Percentiles rank a stretch among this genome's conserved stretches.
Evolutionary conservation across 495 filamentous ascomycete genomes (phyloP).

Genomic region (Trichoderma erinaceum): DNA sequence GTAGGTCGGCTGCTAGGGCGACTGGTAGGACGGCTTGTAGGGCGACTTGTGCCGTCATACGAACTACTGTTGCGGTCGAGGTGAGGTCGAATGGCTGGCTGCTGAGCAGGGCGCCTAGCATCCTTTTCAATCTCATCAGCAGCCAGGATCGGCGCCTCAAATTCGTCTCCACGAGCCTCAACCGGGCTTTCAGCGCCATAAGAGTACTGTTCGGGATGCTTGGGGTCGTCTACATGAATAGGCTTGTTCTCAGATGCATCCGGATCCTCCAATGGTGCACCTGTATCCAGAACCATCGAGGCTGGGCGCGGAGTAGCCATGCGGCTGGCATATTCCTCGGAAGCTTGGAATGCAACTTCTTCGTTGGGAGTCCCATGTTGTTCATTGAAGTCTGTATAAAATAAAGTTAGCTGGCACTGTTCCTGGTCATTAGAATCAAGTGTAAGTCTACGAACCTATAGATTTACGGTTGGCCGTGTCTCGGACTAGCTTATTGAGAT

Average conservation of each 20-base stretch:
- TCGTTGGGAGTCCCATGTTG: slow-evolving; percentile 64
- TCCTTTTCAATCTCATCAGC: slow-evolving; percentile 86
- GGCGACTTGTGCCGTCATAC: slow-evolving; percentile 42
- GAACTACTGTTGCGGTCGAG: slow-evolving; percentile 53
- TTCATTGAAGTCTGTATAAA: slow-evolving; percentile 38
- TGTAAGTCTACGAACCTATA: slow-evolving; percentile 44
- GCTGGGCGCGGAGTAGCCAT: slow-evolving; percentile 57
- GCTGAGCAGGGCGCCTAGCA: slow-evolving; percentile 46
- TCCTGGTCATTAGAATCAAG: slow-evolving; percentile 14
- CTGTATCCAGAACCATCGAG: slow-evolving; percentile 33
- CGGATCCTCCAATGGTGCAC: slow-evolving; percentile 16
- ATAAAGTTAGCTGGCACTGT: slow-evolving; percentile 26
- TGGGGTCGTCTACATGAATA: slow-evolving; percentile 75
- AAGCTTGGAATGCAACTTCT: slow-evolving; percentile 73
- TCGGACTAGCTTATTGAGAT: slow-evolving; percentile 84
- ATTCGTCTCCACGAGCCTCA: slow-evolving; percentile 42
- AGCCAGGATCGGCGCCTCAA: slow-evolving; percentile 76
- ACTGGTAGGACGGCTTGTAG: slow-evolving; percentile 46
- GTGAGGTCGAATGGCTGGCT: slow-evolving; percentile 63
- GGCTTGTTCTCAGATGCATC: slow-evolving; percentile 38
- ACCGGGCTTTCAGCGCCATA: slow-evolving; percentile 12
- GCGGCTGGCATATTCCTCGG: slow-evolving; percentile 69
- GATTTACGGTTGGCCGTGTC: slow-evolving; percentile 60
- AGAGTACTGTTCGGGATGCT: slow-evolving; percentile 18
- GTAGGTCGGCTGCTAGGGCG: slow-evolving; percentile 61